Conservation (phyloP, 2,329 filamentous ascomycete genomes). For the Curvularia sp. region DNA sequence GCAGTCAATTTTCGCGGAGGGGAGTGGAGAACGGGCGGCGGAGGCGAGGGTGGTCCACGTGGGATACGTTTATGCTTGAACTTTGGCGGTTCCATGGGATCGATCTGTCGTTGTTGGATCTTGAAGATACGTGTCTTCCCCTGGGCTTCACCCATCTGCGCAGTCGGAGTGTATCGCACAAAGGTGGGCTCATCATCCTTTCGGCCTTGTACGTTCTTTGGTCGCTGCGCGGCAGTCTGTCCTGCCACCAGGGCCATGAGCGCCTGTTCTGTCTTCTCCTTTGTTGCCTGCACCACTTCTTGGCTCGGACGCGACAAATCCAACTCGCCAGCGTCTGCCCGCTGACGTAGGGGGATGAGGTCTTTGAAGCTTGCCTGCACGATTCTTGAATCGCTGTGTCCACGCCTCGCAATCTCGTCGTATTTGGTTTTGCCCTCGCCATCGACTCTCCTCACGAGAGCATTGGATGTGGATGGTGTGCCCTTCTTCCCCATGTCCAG, state of each 20-base stretch:
- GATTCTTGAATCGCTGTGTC: slow-evolving; percentile 82
- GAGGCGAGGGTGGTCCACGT: slow-evolving; percentile 87
- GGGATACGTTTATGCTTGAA: slow-evolving; percentile 99
- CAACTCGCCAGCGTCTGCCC: slow-evolving; percentile 90
- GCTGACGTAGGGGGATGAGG: slow-evolving; percentile 89
- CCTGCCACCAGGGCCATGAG: slow-evolving; percentile 82
- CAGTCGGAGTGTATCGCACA: slow-evolving; percentile 92
- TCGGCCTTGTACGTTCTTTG: slow-evolving; percentile 90
- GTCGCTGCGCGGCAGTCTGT: slow-evolving; percentile 89
- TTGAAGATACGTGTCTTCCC: slow-evolving; percentile 97
- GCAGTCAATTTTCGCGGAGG: slow-evolving; percentile 94
- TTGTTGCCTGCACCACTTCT: slow-evolving; percentile 82
- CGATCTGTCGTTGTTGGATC: slow-evolving; percentile 91
- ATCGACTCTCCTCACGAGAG: slow-evolving; percentile 90
- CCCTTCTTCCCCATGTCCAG: slow-evolving; percentile 90
- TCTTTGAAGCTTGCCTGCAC: slow-evolving; percentile 97
- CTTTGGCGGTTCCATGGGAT: slow-evolving; percentile 96
- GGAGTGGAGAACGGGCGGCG: slow-evolving; percentile 92
- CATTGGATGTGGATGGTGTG: slow-evolving; percentile 70
- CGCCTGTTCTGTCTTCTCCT: slow-evolving; percentile 87
- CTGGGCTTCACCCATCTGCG: slow-evolving; percentile 89
- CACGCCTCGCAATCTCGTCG: slow-evolving; percentile 89
- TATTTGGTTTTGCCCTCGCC: slow-evolving; percentile 93
- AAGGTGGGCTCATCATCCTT: slow-evolving; percentile 85
- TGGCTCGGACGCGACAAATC: slow-evolving; percentile 83